Percentiles rank a stretch among this genome's conserved stretches.
phyloP scores from a whole-genome alignment of 345 rosid species.

The Hypericum perforatum region DNA sequence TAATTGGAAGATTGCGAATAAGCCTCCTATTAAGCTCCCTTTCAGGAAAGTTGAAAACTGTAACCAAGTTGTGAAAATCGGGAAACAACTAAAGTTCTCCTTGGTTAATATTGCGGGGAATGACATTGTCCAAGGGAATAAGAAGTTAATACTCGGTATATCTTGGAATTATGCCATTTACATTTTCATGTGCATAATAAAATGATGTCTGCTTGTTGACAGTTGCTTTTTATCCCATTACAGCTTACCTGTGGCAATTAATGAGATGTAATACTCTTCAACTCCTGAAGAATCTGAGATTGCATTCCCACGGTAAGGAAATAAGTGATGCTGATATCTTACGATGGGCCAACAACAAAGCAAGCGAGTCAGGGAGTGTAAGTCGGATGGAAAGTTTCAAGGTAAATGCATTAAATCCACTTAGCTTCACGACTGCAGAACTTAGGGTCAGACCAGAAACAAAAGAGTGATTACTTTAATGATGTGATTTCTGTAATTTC shows the following conservation, averaged over 20 bases:
- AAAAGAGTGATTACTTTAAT: background rate
- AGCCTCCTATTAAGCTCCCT: conserved; percentile 91
- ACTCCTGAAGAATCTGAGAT: conserved; percentile 86
- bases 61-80: conserved; percentile 88
- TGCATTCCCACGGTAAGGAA: conserved; percentile 80
- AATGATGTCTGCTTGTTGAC: background rate
- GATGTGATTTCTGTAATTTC: conserved; percentile 9
- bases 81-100: conserved; percentile 92
- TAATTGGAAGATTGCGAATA: conserved; percentile 86
- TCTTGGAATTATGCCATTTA: too few species aligned
- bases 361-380: conserved; percentile 54
- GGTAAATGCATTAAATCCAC: conserved; percentile 30
- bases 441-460: too few species aligned
- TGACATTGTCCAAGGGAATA: conserved; percentile 90
- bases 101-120: conserved; percentile 93
- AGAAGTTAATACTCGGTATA: conserved; percentile 76
- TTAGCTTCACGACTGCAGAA: too few species aligned
- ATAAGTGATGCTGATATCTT: conserved; percentile 75
- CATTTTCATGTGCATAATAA: too few species aligned
- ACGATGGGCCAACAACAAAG: conserved; percentile 85
- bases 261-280: conserved; percentile 94
- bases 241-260: conserved; percentile 90
- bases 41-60: conserved; percentile 97
- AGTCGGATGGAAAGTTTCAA: conserved; percentile 72
- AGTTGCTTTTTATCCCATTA: conserved; percentile 5